Conservation (phyloP, 2,329 filamentous ascomycete genomes). For the Aspergillus aculeatus region DNA sequence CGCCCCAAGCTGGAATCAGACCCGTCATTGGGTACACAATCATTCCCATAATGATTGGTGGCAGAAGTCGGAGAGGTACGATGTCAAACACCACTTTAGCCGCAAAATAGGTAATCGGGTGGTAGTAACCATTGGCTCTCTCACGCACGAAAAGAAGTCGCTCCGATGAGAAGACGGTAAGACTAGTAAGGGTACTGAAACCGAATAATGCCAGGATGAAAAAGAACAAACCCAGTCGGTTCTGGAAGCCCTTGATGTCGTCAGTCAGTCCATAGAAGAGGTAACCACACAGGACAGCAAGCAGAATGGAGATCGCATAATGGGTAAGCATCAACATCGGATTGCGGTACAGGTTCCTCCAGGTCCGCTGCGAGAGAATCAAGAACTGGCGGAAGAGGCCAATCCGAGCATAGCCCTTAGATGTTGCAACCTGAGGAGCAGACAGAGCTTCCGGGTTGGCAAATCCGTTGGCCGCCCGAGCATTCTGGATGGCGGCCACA, state of each 20-base stretch:
- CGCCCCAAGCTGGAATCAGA: conserved; percentile 72
- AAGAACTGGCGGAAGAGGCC: conserved; percentile 78
- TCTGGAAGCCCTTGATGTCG: conserved; percentile 96
- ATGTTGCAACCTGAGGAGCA: conserved; percentile 54
- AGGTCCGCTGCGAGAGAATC: conserved; percentile 86
- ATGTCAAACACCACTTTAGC: conserved; percentile 99
- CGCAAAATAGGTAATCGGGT: conserved; percentile 87
- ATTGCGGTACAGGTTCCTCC: conserved; percentile 96
- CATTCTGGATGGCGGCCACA: conserved; percentile 62
- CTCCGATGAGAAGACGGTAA: conserved; percentile 91
- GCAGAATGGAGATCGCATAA: conserved; percentile 92
- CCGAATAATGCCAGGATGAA: conserved; percentile 94
- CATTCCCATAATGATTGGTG: conserved; percentile 89
- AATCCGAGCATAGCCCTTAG: conserved; percentile 79
- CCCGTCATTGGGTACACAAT: conserved; percentile 99
- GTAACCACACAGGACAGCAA: conserved; percentile 91
- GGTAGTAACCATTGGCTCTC: conserved; percentile 94
- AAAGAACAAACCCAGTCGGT: conserved; percentile 94
- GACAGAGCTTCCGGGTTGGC: conserved; percentile 56
- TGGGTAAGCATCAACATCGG: conserved; percentile 98
- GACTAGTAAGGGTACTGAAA: conserved; percentile 90
- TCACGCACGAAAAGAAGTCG: conserved; percentile 88
- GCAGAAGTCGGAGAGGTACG: conserved; percentile 87
- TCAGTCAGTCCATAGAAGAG: conserved; percentile 95
- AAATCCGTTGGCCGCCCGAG: conserved; percentile 67